A percentile compares a stretch with the other conserved stretches of the same genome.
Conservation (phyloP, 1,284 basidiomycete species). For the Porphyrellus sp. region DNA sequence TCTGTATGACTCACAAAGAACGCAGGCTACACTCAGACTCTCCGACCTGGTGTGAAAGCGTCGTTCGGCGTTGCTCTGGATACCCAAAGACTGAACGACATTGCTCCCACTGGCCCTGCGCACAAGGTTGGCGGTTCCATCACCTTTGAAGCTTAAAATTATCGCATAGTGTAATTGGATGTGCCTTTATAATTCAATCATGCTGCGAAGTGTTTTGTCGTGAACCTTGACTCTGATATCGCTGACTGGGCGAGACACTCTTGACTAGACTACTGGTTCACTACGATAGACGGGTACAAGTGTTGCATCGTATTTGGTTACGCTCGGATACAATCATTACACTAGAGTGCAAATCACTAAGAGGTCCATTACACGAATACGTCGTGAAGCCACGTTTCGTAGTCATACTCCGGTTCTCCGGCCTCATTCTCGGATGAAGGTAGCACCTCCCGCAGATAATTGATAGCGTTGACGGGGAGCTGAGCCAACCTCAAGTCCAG, state of each 20-base stretch:
- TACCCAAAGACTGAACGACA: slow-evolving; percentile 82
- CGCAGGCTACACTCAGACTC: slow-evolving; percentile 83
- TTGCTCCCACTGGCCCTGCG: slow-evolving; percentile 55
- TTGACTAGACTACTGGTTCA: not conserved
- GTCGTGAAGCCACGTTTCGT: slow-evolving; percentile 74
- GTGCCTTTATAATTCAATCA: slow-evolving; percentile 16
- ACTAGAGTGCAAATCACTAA: not conserved
- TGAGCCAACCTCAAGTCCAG: slow-evolving; percentile 88
- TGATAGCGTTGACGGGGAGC: slow-evolving; percentile 74
- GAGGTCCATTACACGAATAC: slow-evolving; percentile 61
- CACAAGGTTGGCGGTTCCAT: slow-evolving; percentile 81
- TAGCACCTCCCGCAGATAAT: slow-evolving; percentile 80
- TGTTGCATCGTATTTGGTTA: no score
- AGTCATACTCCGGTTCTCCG: slow-evolving; percentile 72
- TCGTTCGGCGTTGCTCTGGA: slow-evolving; percentile 91
- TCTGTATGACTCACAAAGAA: slow-evolving; percentile 4
- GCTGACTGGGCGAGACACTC: not conserved
- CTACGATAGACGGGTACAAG: not conserved
- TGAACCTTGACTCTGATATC: not conserved
- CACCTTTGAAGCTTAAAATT: slow-evolving; percentile 65
- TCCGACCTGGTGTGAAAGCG: slow-evolving; percentile 94
- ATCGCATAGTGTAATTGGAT: slow-evolving; percentile 22
- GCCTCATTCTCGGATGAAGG: slow-evolving; percentile 50
- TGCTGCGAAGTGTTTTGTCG: not conserved
- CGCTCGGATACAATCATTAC: no score